A percentile compares a stretch with the other conserved stretches of the same genome.
These are phyloP conservation scores for Glycine soja DNA, from an alignment of 306 rosid genomes.

Conservation along the genomic window DNA sequence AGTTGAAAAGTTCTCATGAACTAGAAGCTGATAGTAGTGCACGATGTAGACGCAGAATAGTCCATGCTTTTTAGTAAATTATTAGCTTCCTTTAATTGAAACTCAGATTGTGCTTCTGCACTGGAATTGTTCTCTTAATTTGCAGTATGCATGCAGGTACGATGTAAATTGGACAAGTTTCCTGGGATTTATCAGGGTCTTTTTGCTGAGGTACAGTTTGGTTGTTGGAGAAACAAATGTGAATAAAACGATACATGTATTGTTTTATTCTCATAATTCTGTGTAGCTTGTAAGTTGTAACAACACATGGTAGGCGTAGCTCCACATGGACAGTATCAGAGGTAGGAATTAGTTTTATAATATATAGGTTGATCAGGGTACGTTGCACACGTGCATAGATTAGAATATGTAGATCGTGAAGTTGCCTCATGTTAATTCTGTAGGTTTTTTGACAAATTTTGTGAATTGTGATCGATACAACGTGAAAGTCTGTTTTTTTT, in stretches of 20 bases:
- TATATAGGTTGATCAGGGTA: conserved; percentile 40
- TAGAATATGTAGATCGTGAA: conserved; percentile 44
- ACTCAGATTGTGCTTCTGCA: conserved; percentile 19
- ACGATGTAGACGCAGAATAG: background rate
- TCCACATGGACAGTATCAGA: conserved; percentile 37
- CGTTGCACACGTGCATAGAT: conserved; percentile 30
- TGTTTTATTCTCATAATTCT: too few relatives aligned
- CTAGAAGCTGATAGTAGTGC: too few relatives aligned
- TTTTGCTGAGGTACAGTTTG: too few relatives aligned
- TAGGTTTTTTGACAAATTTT: conserved; percentile 33
- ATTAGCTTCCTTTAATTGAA: conserved; percentile 32
- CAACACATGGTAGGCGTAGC: conserved; percentile 42
- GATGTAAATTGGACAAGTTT: conserved; percentile 40
- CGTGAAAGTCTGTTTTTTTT: conserved; percentile 24
- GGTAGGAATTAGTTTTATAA: conserved; percentile 33
- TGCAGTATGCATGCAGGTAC: conserved; percentile 51
- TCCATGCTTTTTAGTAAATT: conserved; percentile 27
- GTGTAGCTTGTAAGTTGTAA: conserved; percentile 22
- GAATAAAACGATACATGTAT: background rate
- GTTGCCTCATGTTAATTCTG: conserved; percentile 25
- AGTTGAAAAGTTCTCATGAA: background rate
- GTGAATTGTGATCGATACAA: conserved; percentile 39
- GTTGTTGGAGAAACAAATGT: conserved; percentile 18
- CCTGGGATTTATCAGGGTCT: too few relatives aligned
- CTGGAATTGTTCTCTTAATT: conserved; percentile 37